phyloP scores from a whole-genome alignment of 345 rosid species.

The Cardamine resedifolia region DNA sequence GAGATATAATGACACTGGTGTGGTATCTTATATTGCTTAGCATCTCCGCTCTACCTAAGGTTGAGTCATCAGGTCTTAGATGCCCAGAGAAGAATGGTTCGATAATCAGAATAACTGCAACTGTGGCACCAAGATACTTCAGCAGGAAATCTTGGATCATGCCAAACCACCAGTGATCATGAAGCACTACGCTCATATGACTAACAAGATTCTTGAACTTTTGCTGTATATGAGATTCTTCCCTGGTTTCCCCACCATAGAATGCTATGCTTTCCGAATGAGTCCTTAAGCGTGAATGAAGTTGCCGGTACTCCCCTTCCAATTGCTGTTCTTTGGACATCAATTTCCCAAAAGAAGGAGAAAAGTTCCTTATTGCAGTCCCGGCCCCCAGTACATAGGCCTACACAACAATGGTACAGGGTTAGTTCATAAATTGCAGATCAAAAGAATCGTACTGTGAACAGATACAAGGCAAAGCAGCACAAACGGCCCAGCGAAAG shows the following conservation, averaged over 20 bases:
- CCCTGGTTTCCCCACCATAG: conserved; percentile 92
- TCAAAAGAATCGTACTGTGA: neutral
- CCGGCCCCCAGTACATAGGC: conserved; percentile 95
- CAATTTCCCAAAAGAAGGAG: conserved; percentile 93
- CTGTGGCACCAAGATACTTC: conserved; percentile 97
- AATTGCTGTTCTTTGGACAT: conserved; percentile 95
- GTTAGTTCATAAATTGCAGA: conserved; percentile 16
- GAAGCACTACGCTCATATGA: conserved; percentile 79
- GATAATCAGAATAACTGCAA: conserved; percentile 86
- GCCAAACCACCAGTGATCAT: conserved; percentile 99
- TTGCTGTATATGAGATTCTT: conserved; percentile 83
- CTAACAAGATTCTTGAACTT: conserved; percentile 73
- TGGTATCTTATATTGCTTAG: conserved; percentile 98
- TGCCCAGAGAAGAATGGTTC: conserved; percentile 96
- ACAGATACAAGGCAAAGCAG: neutral
- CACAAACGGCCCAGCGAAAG: neutral
- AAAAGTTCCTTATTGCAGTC: conserved; percentile 74
- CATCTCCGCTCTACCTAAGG: conserved; percentile 95
- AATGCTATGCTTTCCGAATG: conserved; percentile 99
- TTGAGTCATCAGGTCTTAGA: conserved; percentile 87
- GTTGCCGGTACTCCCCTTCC: conserved; percentile 96
- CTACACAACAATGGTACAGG: conserved; percentile 42
- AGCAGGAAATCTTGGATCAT: conserved; percentile 97
- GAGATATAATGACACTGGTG: conserved; percentile 87
- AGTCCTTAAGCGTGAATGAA: conserved; percentile 96